A percentile compares a stretch with the other conserved stretches of the same genome.
These are phyloP conservation scores for Penicillium psychrosexuale DNA, from an alignment of 2,329 filamentous ascomycete genomes.

Conservation along the genomic window DNA sequence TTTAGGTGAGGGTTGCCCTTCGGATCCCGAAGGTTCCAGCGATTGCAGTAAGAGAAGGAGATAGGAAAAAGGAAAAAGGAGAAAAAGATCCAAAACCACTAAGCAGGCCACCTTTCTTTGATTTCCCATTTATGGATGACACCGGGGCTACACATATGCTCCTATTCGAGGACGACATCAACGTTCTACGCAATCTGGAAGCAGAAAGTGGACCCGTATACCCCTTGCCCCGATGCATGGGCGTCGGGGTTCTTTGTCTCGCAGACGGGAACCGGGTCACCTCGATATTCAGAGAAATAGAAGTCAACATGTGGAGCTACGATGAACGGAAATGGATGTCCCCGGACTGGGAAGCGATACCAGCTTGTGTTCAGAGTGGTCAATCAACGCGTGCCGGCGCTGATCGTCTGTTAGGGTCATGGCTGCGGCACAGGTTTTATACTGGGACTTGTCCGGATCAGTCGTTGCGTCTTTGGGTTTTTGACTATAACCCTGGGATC, in stretches of 20 bases:
- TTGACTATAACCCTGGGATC: neutral
- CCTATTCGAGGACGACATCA: neutral
- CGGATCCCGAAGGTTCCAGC: neutral
- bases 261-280: neutral
- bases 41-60: neutral
- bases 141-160: neutral
- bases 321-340: neutral
- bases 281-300: neutral
- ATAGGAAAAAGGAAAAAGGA: neutral
- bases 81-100: neutral
- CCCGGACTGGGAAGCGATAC: neutral
- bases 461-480: neutral
- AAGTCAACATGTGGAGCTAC: neutral
- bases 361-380: neutral
- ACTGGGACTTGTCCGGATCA: neutral
- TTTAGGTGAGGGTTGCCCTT: neutral
- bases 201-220: neutral
- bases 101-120: neutral
- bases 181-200: neutral
- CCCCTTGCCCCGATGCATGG: neutral
- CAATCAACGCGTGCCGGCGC: neutral
- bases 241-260: neutral
- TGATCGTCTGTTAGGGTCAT: neutral
- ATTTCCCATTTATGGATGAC: neutral
- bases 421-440: conserved; percentile 1